A percentile compares a stretch with the other conserved stretches of the same genome.
phyloP scores from a whole-genome alignment of 257 asterid genomes.

The Orobanche coerulescens region DNA sequence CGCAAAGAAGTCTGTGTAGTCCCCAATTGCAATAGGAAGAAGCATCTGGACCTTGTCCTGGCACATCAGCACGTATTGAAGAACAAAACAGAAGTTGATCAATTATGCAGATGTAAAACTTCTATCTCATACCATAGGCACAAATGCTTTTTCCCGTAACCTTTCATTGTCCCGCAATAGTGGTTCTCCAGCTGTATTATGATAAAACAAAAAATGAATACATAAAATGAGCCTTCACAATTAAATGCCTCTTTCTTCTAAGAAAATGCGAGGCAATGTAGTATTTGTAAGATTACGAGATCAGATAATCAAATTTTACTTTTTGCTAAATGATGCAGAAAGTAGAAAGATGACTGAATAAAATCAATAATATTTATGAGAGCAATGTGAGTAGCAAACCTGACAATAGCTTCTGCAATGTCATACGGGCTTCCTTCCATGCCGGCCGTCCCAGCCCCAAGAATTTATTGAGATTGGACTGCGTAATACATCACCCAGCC shows the following conservation, averaged over 20 bases:
- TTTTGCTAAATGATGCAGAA: background rate
- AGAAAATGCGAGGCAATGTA: background rate
- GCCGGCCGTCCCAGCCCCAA: constrained; percentile 84
- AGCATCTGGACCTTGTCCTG: constrained; percentile 78
- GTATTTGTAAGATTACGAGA: constrained; percentile 7
- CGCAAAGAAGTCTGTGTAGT: constrained; percentile 90
- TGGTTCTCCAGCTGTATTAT: constrained; percentile 63
- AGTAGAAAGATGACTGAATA: background rate
- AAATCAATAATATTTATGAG: background rate
- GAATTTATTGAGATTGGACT: constrained; percentile 80
- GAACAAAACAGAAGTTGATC: constrained; percentile 11
- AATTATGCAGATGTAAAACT: background rate
- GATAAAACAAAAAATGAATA: background rate
- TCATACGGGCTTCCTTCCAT: constrained; percentile 92
- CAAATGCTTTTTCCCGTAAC: constrained; percentile 60
- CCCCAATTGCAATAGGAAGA: constrained; percentile 86
- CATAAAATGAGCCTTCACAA: background rate
- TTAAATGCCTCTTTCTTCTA: background rate
- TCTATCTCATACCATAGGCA: constrained; percentile 55
- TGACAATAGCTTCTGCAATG: constrained; percentile 78
- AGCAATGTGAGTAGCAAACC: constrained; percentile 34
- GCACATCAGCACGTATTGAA: constrained; percentile 21
- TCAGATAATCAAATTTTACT: too few species aligned
- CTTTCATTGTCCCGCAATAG: constrained; percentile 60
- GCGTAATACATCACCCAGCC: constrained; percentile 22